Evolutionary conservation across 805 yeast species (phyloP), one percentile per base, ranked within the genome.

Genomic region (Phaffomyces antillensis): DNA sequence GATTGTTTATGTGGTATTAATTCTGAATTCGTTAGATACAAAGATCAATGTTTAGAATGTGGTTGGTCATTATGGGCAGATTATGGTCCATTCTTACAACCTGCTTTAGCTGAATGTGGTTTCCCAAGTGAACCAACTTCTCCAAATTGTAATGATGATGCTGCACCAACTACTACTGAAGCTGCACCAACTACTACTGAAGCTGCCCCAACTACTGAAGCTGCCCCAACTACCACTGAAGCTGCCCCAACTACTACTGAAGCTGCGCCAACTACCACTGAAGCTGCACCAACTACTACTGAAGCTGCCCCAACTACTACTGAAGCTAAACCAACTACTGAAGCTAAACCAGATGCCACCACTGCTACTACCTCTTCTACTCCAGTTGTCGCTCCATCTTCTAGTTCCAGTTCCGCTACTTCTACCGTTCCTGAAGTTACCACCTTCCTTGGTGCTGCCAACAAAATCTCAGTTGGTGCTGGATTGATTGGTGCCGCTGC

Each of bases 401-500:
- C 16, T 30, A 16, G 5, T 13, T 10, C 33, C 15, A 13, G 3
- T 7, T 5, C 13, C 33, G 6, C 15, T 12, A 12, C 33, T 13
- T 30, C 13, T 16, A 13, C 33, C n/a, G 16, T 15, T 12, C n/a
- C 23, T 20, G 23, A 20, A 20, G 23, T 20, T 11, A 28, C 30
- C 13, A 13, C 12, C 12, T 28, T 28, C 30, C 12, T 13, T 28
- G 30, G 30, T 28, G 30, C 30, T 28, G 30, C 30, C 13, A 28
- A 28, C 30, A 28, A 28, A 13, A 11, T 28, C 10, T 28, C 30
- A 13, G 13, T 28, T 13, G 30, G 30, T 28, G 30, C 30, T 28
- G 30, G 30, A 11, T 28, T 28, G 11, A 59, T 62, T 50, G 73
- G 68, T 66, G 74, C 67, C 51, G 71, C 54, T 44, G 71, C 54